Conservation (phyloP, 352 stramenopile species). For the Phytophthora crassamura region DNA sequence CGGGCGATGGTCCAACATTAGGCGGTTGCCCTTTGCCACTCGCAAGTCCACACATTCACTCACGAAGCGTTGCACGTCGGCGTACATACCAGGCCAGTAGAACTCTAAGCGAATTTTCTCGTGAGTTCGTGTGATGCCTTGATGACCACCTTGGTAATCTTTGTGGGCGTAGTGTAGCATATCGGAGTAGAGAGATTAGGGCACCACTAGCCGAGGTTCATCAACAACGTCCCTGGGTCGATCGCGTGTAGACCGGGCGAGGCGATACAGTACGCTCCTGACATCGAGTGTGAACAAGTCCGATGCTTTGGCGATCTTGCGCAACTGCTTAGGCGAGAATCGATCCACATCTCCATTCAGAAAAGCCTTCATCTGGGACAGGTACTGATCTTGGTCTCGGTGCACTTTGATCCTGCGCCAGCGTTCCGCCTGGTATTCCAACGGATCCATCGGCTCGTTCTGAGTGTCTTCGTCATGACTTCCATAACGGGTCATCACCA, state of each 20-base stretch:
- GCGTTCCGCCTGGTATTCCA: not conserved
- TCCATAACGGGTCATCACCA: not conserved
- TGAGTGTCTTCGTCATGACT: not conserved
- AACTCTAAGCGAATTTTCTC: no score
- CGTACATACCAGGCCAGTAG: no score
- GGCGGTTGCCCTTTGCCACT: no score
- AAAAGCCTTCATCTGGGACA: not conserved
- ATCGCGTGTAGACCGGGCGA: not conserved
- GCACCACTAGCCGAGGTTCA: no score
- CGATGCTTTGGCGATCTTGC: not conserved
- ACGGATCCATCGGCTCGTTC: not conserved
- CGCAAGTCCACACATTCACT: no score
- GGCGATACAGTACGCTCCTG: not conserved
- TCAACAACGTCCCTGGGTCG: not conserved
- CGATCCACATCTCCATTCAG: not conserved
- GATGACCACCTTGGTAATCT: no score
- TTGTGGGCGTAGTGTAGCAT: no score
- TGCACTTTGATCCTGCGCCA: constrained; percentile 1
- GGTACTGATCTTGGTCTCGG: not conserved
- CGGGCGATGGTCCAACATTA: no score
- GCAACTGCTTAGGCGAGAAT: not conserved
- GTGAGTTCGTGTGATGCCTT: no score
- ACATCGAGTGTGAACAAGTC: not conserved
- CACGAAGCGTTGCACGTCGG: no score
- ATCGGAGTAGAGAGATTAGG: no score